Conservation (phyloP, 1,284 basidiomycete genomes). For the Anthracocystis panici-leucophaei region DNA sequence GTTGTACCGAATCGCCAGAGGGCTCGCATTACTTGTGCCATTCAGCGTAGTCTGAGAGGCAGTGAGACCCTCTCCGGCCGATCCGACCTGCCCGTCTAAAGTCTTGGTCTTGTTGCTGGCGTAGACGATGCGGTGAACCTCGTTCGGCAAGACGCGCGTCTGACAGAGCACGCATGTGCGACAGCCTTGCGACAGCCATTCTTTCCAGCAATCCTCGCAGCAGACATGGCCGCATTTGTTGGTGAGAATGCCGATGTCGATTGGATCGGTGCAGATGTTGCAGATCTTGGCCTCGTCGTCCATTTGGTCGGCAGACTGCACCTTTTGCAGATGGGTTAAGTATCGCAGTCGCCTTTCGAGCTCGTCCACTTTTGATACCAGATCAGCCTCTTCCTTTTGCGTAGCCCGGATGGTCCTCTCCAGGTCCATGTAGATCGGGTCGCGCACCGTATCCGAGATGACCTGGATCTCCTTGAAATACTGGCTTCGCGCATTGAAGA, state of each 20-base stretch:
- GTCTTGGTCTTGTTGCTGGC: constrained; percentile 2
- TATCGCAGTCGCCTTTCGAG: constrained; percentile 58
- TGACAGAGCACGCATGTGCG: constrained; percentile 63
- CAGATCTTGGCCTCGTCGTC: constrained; percentile 55
- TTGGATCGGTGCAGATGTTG: constrained; percentile 63
- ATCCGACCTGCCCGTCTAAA: constrained; percentile 14
- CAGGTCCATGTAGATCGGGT: constrained; percentile 46
- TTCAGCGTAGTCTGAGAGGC: not conserved
- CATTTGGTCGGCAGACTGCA: constrained; percentile 44
- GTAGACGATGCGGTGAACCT: constrained; percentile 65
- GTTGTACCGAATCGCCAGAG: constrained; percentile 30
- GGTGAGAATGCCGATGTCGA: constrained; percentile 60
- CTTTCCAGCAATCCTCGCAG: constrained; percentile 65
- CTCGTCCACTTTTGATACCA: constrained; percentile 44
- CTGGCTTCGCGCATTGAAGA: constrained; percentile 59
- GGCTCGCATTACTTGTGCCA: not conserved
- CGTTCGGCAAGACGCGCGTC: constrained; percentile 50
- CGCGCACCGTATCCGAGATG: constrained; percentile 63
- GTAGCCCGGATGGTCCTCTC: constrained; percentile 30
- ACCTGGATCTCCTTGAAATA: constrained; percentile 67
- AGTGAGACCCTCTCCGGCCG: not conserved
- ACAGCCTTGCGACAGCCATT: constrained; percentile 55
- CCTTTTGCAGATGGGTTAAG: constrained; percentile 54
- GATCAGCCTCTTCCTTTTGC: constrained; percentile 45
- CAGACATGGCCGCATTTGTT: constrained; percentile 62